Percentiles rank a stretch among this genome's conserved stretches.
Conservation (phyloP, 768 basidiomycete genomes). For the Cyclocybe aegerita region DNA sequence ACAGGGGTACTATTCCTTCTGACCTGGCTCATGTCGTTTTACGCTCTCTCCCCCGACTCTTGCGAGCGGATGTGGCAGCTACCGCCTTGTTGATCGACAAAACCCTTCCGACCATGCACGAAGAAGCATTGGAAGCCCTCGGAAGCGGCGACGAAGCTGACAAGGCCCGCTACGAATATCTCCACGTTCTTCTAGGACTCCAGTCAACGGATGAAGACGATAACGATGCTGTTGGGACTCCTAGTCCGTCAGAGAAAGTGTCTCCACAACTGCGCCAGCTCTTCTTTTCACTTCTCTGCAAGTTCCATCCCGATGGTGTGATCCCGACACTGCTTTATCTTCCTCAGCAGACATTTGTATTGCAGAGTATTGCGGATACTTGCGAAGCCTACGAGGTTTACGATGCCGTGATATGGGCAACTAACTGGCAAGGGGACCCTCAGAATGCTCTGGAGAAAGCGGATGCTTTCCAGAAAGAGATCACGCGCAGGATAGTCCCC, state of each 20-base stretch:
- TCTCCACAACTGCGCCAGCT: constrained; percentile 48
- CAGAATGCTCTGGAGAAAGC: constrained; percentile 66
- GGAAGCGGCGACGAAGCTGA: constrained; percentile 35
- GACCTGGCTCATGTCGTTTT: constrained; percentile 56
- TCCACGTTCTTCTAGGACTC: constrained; percentile 69
- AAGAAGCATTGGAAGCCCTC: constrained; percentile 54
- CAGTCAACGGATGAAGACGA: constrained; percentile 43
- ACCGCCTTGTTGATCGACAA: constrained; percentile 77
- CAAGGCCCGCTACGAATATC: constrained; percentile 69
- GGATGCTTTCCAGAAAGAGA: constrained; percentile 51
- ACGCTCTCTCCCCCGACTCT: constrained; percentile 61
- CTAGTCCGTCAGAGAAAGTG: constrained; percentile 42
- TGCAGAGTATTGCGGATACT: constrained; percentile 49
- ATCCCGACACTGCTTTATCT: constrained; percentile 60
- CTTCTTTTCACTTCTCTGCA: constrained; percentile 76
- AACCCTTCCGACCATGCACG: constrained; percentile 66
- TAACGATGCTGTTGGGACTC: constrained; percentile 19
- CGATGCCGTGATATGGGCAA: constrained; percentile 82
- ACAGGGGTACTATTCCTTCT: constrained; percentile 50
- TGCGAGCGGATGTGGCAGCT: constrained; percentile 56
- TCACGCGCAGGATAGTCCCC: constrained; percentile 46
- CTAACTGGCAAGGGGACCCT: constrained; percentile 63
- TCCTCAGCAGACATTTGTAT: constrained; percentile 54
- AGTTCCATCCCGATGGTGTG: constrained; percentile 62
- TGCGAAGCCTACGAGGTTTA: constrained; percentile 70